Conservation (phyloP, 495 filamentous ascomycete species). For the Schizothecium vesticola region DNA sequence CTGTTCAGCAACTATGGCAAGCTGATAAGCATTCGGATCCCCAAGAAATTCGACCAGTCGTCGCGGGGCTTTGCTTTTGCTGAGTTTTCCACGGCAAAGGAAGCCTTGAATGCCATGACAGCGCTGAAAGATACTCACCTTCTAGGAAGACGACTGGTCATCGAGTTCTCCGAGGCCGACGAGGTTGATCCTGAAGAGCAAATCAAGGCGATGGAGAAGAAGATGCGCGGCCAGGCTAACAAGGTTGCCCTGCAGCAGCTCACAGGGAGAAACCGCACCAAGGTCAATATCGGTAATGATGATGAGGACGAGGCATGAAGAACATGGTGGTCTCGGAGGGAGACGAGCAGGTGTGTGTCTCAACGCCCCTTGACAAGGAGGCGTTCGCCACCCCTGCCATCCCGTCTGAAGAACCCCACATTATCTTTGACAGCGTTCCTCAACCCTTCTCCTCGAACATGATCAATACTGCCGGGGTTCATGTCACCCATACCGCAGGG, state of each 20-base stretch:
- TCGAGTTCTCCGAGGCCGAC: conserved; percentile 84
- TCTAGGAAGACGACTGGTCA: conserved; percentile 76
- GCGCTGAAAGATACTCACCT: conserved; percentile 91
- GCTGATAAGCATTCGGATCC: conserved; percentile 84
- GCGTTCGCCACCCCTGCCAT: conserved; percentile 9
- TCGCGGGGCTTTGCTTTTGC: conserved; percentile 95
- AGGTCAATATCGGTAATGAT: conserved; percentile 73
- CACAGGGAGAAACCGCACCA: conserved; percentile 74
- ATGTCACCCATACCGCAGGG: conserved; percentile 25
- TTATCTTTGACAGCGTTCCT: conserved; percentile 14
- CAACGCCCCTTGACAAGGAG: conserved; percentile 23
- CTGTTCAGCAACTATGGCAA: conserved; percentile 87
- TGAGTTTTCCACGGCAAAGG: conserved; percentile 84
- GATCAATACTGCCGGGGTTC: conserved; percentile 20
- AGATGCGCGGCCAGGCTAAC: conserved; percentile 79
- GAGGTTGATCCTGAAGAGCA: conserved; percentile 88
- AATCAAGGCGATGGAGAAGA: conserved; percentile 92
- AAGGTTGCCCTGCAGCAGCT: conserved; percentile 84
- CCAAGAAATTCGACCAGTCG: conserved; percentile 84
- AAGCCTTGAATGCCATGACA: conserved; percentile 89
- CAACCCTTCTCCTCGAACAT: conserved; percentile 9
- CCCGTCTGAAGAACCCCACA: conserved; percentile 15
- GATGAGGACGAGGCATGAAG: conserved; percentile 52
- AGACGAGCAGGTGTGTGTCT: conserved; percentile 16
- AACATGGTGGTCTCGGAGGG: conserved; percentile 17